A percentile compares a stretch with the other conserved stretches of the same genome.
Evolutionary conservation across 805 yeast species (phyloP).

Genomic region (Pichia exigua): DNA sequence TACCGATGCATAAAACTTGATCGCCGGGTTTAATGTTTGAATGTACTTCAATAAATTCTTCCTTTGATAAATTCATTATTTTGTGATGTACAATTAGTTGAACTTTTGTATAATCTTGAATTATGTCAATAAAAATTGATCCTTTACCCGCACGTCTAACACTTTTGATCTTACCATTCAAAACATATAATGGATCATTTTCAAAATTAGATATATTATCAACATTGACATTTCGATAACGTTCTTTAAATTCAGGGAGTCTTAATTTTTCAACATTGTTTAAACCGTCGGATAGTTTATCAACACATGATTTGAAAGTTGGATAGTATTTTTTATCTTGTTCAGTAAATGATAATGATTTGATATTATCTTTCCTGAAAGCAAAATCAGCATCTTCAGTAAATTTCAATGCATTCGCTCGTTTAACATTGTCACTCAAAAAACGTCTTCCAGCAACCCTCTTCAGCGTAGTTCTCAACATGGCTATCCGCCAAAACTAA

Average conservation of each 20-base stretch:
- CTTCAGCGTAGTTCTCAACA: background rate
- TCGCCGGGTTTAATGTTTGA: conserved; percentile 62
- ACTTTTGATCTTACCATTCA: conserved; percentile 52
- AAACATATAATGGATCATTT: conserved; percentile 11
- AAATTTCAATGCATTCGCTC: background rate
- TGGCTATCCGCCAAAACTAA: background rate
- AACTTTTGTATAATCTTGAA: conserved; percentile 49
- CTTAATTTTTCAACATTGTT: conserved; percentile 19
- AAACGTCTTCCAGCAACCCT: background rate
- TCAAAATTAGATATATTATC: conserved; percentile 18
- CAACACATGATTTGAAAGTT: conserved; percentile 8
- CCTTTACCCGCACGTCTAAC: conserved; percentile 64
- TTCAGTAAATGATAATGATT: conserved; percentile 2
- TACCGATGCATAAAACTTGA: conserved; percentile 55
- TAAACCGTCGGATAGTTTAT: background rate
- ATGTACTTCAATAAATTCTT: conserved; percentile 35
- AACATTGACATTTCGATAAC: conserved; percentile 20
- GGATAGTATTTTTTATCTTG: conserved; percentile 26
- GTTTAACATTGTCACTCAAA: background rate
- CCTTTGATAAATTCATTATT: conserved; percentile 34
- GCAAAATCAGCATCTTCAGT: conserved; percentile 29
- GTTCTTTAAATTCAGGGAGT: conserved; percentile 32
- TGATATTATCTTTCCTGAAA: conserved; percentile 20
- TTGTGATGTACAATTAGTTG: conserved; percentile 58
- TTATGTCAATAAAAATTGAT: conserved; percentile 58